These are phyloP conservation scores for Hypoxylon intermedium DNA, from an alignment of 495 filamentous ascomycete genomes.

Conservation along the genomic window DNA sequence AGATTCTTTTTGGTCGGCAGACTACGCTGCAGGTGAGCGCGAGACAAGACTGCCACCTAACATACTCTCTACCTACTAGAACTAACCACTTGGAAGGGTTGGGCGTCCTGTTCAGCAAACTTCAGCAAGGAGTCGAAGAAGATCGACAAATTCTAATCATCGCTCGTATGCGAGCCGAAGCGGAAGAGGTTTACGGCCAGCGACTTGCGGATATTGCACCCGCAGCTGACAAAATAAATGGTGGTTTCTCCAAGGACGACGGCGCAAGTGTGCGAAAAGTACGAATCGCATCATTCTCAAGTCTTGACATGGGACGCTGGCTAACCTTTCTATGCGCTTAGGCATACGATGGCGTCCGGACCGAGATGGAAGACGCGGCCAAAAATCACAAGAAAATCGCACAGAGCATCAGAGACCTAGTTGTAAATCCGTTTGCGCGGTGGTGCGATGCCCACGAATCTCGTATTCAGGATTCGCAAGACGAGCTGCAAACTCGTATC, in stretches of 20 bases:
- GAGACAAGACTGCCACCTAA: constrained; percentile 8
- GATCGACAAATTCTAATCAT: constrained; percentile 92
- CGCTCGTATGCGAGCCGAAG: constrained; percentile 93
- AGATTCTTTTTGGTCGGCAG: constrained; percentile 93
- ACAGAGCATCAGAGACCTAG: constrained; percentile 92
- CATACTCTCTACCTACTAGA: neutral
- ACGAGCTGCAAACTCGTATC: constrained; percentile 86
- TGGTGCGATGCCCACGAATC: constrained; percentile 95
- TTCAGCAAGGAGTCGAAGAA: constrained; percentile 94
- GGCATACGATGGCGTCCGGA: constrained; percentile 95
- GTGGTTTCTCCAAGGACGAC: constrained; percentile 93
- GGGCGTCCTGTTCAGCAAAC: constrained; percentile 93
- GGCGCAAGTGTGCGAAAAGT: constrained; percentile 96
- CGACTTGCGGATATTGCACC: constrained; percentile 83
- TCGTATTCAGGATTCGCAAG: constrained; percentile 90
- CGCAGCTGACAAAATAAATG: constrained; percentile 76
- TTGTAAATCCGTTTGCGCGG: constrained; percentile 88
- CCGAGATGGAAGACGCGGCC: constrained; percentile 91
- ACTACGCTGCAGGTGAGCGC: constrained; percentile 82
- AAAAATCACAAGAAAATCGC: constrained; percentile 94
- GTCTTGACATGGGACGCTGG: neutral
- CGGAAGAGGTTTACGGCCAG: constrained; percentile 87
- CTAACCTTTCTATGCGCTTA: constrained; percentile 47
- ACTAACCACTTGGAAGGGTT: constrained; percentile 64
- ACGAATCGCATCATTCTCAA: constrained; percentile 37